Evolutionary conservation across 2,329 filamentous ascomycete genomes (phyloP).

Genomic region (Ceratocystiopsis minuta): DNA sequence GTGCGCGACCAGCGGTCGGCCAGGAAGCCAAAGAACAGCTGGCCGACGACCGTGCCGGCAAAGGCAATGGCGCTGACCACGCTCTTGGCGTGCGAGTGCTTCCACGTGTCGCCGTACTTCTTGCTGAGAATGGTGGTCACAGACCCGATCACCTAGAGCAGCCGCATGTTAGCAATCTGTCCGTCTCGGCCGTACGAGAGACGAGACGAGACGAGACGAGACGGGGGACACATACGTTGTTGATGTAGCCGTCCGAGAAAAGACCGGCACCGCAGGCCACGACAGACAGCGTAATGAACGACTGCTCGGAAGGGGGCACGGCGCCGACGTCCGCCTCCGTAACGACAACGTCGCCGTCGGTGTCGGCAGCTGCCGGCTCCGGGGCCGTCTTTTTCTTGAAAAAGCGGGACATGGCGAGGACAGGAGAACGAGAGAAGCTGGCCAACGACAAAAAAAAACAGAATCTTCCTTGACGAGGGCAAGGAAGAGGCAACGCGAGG

Average conservation of each 20-base stretch:
- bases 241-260: constrained; percentile 84
- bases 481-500: no score
- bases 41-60: constrained; percentile 64
- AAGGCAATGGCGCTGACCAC: constrained; percentile 75
- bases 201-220: not conserved
- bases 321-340: not conserved
- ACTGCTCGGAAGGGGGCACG: constrained; percentile 1
- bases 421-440: not conserved
- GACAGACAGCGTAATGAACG: constrained; percentile 37
- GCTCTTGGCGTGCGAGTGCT: constrained; percentile 46
- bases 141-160: constrained; percentile 57
- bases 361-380: not conserved
- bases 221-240: constrained; percentile 39
- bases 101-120: constrained; percentile 55
- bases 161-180: not conserved
- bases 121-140: constrained; percentile 58
- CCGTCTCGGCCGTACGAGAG: no score
- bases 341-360: not conserved
- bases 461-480: not conserved
- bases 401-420: constrained; percentile 3
- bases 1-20: constrained; percentile 74
- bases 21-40: constrained; percentile 63
- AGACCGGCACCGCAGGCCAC: constrained; percentile 80
- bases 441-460: not conserved
- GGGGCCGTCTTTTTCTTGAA: constrained; percentile 2